Evolutionary conservation across 1,284 basidiomycete genomes (phyloP).

Genomic region (Singerocomus inundabilis): DNA sequence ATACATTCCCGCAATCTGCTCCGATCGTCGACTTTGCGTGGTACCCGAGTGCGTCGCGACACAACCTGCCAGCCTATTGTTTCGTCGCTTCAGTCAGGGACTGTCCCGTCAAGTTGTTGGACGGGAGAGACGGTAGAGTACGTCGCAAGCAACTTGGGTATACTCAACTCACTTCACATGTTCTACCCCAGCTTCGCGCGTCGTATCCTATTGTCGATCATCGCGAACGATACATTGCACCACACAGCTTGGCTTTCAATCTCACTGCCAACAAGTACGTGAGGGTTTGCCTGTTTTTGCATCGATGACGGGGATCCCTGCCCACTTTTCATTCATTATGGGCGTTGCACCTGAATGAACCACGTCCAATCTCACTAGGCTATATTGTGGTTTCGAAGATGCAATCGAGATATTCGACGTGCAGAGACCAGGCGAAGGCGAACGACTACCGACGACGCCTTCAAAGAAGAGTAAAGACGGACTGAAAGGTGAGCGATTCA

Average conservation of each 20-base stretch:
- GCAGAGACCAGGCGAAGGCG: constrained; percentile 67
- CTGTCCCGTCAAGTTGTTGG: constrained; percentile 77
- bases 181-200: constrained; percentile 46
- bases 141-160: constrained; percentile 22
- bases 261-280: constrained; percentile 62
- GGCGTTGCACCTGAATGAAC: background rate
- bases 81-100: constrained; percentile 81
- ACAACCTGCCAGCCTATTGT: constrained; percentile 67
- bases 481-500: constrained; percentile 62
- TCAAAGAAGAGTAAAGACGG: constrained; percentile 81
- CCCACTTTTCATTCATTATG: background rate
- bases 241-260: constrained; percentile 81
- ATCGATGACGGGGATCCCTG: background rate
- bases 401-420: constrained; percentile 90
- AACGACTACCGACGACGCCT: constrained; percentile 70
- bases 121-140: constrained; percentile 76
- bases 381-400: constrained; percentile 89
- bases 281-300: background rate
- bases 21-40: constrained; percentile 75
- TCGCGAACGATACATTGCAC: constrained; percentile 82
- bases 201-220: constrained; percentile 92
- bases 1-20: constrained; percentile 52
- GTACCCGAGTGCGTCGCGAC: constrained; percentile 72
- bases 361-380: constrained; percentile 40
- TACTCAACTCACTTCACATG: background rate